Evolutionary conservation across 164 flowering plant species (phyloP).

Genomic region (Aristolochia californica): DNA sequence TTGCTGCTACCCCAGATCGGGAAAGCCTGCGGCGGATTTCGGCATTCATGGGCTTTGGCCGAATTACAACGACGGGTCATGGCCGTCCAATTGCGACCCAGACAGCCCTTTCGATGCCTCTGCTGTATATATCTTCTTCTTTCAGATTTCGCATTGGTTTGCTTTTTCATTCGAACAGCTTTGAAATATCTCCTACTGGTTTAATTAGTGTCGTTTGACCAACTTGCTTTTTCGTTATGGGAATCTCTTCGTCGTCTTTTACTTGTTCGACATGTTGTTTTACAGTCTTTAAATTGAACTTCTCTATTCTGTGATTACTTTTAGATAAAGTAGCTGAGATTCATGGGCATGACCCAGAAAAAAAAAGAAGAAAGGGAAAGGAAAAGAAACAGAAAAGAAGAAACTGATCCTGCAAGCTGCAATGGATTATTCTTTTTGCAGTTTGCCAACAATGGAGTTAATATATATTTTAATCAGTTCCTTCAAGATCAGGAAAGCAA

Average conservation of each 20-base stretch:
- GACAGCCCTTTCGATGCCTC: constrained; percentile 17
- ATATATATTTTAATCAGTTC: no score
- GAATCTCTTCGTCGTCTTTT: not conserved
- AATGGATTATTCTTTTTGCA: no score
- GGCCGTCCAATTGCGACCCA: constrained; percentile 33
- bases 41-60: constrained; percentile 50
- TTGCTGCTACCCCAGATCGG: constrained; percentile 36
- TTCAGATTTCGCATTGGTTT: no score
- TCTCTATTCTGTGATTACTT: not conserved
- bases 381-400: not conserved
- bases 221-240: no score
- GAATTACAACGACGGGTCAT: constrained; percentile 29
- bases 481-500: no score
- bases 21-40: constrained; percentile 37
- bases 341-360: not conserved
- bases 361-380: not conserved
- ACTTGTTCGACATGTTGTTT: no score
- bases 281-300: no score
- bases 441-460: no score
- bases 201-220: no score
- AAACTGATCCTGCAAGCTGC: not conserved
- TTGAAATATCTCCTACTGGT: no score
- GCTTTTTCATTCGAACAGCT: no score
- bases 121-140: constrained; percentile 8
- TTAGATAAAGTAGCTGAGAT: not conserved